phyloP scores from a whole-genome alignment of 1,284 basidiomycete species.

The Moesziomyces sp. region DNA sequence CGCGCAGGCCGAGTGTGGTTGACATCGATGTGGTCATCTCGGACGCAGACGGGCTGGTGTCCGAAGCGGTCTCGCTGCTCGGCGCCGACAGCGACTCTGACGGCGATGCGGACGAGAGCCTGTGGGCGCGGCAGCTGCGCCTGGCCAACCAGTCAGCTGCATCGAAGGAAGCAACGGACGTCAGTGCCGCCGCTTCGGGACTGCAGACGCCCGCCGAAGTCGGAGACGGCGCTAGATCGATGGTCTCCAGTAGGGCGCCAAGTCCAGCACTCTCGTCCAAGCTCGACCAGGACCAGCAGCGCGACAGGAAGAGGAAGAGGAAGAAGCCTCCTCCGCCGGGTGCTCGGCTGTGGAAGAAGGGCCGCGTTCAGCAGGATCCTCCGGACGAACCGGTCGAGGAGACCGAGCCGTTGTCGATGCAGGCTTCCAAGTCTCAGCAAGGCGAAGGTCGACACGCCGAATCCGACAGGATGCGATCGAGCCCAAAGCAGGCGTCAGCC shows the following conservation, averaged over 20 bases:
- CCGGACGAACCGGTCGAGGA: slow-evolving; percentile 5
- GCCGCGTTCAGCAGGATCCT: slow-evolving; percentile 35
- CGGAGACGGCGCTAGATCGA: background rate
- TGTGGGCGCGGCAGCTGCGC: slow-evolving; percentile 37
- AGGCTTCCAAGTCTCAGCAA: background rate
- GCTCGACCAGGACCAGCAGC: background rate
- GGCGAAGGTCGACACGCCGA: background rate
- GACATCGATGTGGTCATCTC: slow-evolving; percentile 11
- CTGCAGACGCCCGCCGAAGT: slow-evolving; percentile 13
- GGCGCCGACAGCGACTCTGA: slow-evolving; percentile 17
- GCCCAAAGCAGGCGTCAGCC: background rate
- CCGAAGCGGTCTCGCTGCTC: slow-evolving; percentile 20
- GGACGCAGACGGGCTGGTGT: slow-evolving; percentile 9
- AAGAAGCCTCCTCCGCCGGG: slow-evolving; percentile 46
- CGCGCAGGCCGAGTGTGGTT: slow-evolving; percentile 11
- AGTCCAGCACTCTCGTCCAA: slow-evolving; percentile 15
- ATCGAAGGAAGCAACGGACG: background rate
- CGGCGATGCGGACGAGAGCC: slow-evolving; percentile 31
- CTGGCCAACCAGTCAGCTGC: slow-evolving; percentile 18
- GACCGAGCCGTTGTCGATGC: background rate
- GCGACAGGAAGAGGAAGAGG: slow-evolving; percentile 18
- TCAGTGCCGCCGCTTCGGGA: slow-evolving; percentile 6
- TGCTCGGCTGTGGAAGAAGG: slow-evolving; percentile 45
- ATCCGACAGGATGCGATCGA: background rate
- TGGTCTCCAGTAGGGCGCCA: slow-evolving; percentile 11